These are phyloP conservation scores for Xylariales sp. DNA, from an alignment of 2,329 filamentous ascomycete genomes.

Conservation along the genomic window DNA sequence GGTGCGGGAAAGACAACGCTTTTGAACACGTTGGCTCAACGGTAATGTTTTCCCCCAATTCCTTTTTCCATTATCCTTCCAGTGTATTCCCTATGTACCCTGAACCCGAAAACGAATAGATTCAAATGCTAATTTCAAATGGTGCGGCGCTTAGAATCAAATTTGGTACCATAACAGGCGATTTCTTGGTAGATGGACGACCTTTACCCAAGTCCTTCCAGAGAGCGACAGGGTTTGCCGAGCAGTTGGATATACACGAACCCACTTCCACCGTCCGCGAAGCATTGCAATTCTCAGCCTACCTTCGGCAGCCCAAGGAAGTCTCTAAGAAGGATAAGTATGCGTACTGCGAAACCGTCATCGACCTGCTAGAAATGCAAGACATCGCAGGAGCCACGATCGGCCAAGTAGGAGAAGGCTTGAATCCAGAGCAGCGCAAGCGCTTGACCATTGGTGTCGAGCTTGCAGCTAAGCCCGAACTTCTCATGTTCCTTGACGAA, in stretches of 20 bases:
- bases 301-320: slow-evolving; percentile 56
- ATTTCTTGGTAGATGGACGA: slow-evolving; percentile 74
- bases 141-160: too few species aligned
- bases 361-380: slow-evolving; percentile 66
- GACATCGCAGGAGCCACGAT: slow-evolving; percentile 62
- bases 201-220: slow-evolving; percentile 73
- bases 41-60: too few species aligned
- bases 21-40: slow-evolving; percentile 22
- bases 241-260: slow-evolving; percentile 66
- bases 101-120: too few species aligned
- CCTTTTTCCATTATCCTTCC: too few species aligned
- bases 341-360: slow-evolving; percentile 63
- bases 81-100: too few species aligned
- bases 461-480: slow-evolving; percentile 51
- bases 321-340: slow-evolving; percentile 58
- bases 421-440: slow-evolving; percentile 57
- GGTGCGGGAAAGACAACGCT: slow-evolving; percentile 26
- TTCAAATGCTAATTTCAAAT: too few species aligned
- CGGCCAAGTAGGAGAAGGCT: slow-evolving; percentile 45
- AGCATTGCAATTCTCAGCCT: slow-evolving; percentile 61
- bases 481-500: slow-evolving; percentile 64
- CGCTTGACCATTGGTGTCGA: slow-evolving; percentile 53
- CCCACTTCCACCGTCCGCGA: slow-evolving; percentile 63
- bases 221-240: slow-evolving; percentile 66
- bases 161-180: slow-evolving; percentile 71